A percentile compares a stretch with the other conserved stretches of the same genome.
Evolutionary conservation across 495 filamentous ascomycete species (phyloP).

Genomic region (Annulohypoxylon nitens): DNA sequence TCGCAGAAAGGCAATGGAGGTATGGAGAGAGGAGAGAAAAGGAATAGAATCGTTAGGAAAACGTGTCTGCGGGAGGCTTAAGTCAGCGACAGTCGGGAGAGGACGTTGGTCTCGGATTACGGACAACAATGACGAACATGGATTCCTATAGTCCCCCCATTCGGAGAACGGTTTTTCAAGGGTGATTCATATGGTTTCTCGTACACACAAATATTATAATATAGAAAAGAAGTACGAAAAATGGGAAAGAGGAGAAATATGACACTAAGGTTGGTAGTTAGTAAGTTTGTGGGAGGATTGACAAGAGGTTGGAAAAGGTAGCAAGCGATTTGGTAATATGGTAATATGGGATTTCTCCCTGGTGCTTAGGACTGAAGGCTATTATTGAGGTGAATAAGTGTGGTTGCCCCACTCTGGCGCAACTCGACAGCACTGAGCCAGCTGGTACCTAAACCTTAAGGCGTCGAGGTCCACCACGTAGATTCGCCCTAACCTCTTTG

Average conservation of each 20-base stretch:
- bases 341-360: constrained; percentile 28
- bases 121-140: constrained; percentile 32
- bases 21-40: background rate
- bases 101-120: constrained; percentile 36
- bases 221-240: background rate
- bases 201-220: background rate
- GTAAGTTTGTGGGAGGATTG: constrained; percentile 41
- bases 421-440: constrained; percentile 27
- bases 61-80: constrained; percentile 21
- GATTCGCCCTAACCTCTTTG: constrained; percentile 20
- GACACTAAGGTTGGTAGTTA: background rate
- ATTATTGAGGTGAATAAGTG: constrained; percentile 45
- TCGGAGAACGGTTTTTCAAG: background rate
- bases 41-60: background rate
- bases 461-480: constrained; percentile 21
- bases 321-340: constrained; percentile 43
- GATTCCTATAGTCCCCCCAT: constrained; percentile 16
- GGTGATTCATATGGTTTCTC: background rate
- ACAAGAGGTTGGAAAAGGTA: constrained; percentile 37
- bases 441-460: constrained; percentile 42
- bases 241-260: constrained; percentile 13
- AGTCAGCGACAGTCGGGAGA: constrained; percentile 33
- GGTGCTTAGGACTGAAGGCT: constrained; percentile 41
- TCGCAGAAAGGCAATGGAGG: constrained; percentile 1
- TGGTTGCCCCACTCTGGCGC: constrained; percentile 37